Base-by-base conservation (phyloP, 148 eudicot genomes). In the Hydrangea macrophylla region DNA sequence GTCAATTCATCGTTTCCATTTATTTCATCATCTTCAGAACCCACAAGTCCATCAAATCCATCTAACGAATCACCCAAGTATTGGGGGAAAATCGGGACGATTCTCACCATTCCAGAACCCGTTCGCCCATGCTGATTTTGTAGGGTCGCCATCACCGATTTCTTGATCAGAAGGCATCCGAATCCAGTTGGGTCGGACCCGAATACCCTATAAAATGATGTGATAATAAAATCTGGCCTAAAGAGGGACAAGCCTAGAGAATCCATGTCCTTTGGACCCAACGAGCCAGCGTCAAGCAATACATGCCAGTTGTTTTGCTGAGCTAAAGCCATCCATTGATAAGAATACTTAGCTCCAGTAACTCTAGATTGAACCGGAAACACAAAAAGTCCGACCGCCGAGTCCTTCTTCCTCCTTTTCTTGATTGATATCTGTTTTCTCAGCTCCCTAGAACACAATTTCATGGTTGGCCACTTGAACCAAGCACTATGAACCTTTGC, bases 101-200 rank as follows among this genome's bases (percentile, higher is more conserved):
- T 83, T 78, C 72, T 83, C 69, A 83, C 87, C 82, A 83, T 83
- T 32, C 87, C 84, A 11, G 82, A 62, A 24, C 87, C 79, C 23
- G 81, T 73, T 6, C 62, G 74, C 58, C 86, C 84, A 12, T 77
- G 78, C 24, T 78, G 84, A 53, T 72, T 80, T 42, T 80, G 81
- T 58, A 83, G 87, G 65, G 78, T 71, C n/a, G 53, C 73, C 58
- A 83, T 62, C 9, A 77, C 84, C 22, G 84, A 83, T 50, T 80
- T 83, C 64, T 83, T 83, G 15, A 83, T 83, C 18, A 83, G 75
- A 26, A 83, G 84, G 45, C 84, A 83, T 24, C 87, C 87, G 75
- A 83, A 83, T 2, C 84, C 87, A 58, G 79, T 80, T 32, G 84
- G 87, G 62, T 83, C 84, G 74, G 54, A 61, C 7, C 75, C 75